A percentile compares a stretch with the other conserved stretches of the same genome.
phyloP scores from a whole-genome alignment of 176 grass and related monocot species.

The Triticum monococcum region DNA sequence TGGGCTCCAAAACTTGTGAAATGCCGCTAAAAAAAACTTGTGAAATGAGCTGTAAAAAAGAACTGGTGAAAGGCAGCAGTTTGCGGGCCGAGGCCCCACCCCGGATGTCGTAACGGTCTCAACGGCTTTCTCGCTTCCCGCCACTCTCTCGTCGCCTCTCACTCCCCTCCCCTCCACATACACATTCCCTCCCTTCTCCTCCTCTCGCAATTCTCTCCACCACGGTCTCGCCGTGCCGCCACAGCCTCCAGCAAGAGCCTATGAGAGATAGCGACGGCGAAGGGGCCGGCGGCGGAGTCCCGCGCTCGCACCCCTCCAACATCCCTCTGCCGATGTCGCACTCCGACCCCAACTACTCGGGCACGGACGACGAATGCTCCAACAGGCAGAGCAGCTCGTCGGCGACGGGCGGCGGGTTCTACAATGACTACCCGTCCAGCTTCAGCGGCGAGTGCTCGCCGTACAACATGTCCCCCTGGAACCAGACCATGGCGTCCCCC shows the following conservation, averaged over 20 bases:
- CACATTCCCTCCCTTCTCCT: slow-evolving; percentile 27
- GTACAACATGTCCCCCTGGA: slow-evolving; percentile 97
- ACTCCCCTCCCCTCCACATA: slow-evolving; percentile 23
- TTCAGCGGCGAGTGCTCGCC: slow-evolving; percentile 90
- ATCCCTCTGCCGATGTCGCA: slow-evolving; percentile 41
- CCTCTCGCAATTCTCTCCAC: slow-evolving; percentile 37
- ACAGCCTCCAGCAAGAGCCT: slow-evolving; percentile 18
- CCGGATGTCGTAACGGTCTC: slow-evolving; percentile 13
- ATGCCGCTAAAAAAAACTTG: background rate
- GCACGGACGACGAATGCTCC: slow-evolving; percentile 52
- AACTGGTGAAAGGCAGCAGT: slow-evolving; percentile 26
- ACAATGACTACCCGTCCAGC: slow-evolving; percentile 70
- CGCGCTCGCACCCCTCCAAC: slow-evolving; percentile 49
- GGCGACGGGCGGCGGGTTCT: slow-evolving; percentile 39
- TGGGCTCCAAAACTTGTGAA: background rate
- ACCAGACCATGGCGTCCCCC: slow-evolving; percentile 72
- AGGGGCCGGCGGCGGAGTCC: slow-evolving; percentile 40
- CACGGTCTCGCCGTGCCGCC: background rate
- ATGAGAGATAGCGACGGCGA: slow-evolving; percentile 63
- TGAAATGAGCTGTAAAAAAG: background rate
- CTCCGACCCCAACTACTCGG: slow-evolving; percentile 51
- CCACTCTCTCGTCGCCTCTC: slow-evolving; percentile 47
- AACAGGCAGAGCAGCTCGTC: slow-evolving; percentile 84
- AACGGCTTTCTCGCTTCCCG: slow-evolving; percentile 40
- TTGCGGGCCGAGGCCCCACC: background rate